Conservation (phyloP, 2,329 filamentous ascomycete species). For the Chrysoporthe cubensis region DNA sequence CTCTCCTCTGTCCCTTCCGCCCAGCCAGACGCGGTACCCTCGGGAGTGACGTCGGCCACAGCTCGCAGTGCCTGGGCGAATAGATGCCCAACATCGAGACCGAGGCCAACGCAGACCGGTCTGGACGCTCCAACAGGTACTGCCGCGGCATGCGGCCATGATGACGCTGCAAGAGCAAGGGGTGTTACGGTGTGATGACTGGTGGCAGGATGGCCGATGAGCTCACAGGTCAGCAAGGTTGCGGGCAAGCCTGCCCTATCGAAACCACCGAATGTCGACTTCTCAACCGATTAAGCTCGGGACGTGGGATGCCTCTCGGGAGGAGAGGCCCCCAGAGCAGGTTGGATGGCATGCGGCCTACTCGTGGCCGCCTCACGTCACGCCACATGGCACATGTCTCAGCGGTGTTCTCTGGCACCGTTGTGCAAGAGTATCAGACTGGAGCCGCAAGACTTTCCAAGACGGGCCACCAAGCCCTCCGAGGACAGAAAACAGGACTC, state of each 20-base stretch:
- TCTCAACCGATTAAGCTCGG: background rate
- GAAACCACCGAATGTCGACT: background rate
- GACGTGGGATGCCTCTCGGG: background rate
- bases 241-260: background rate
- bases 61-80: background rate
- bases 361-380: conserved; percentile 25
- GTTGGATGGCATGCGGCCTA: conserved; percentile 2
- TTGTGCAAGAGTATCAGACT: background rate
- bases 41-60: conserved; percentile 1
- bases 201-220: background rate
- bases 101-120: conserved; percentile 12
- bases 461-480: background rate
- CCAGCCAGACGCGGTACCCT: conserved; percentile 4
- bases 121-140: background rate
- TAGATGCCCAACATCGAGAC: conserved; percentile 2
- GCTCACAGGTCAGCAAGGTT: conserved; percentile 1
- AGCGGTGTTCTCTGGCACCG: background rate
- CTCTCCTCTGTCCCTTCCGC: background rate
- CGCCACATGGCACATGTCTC: conserved; percentile 25
- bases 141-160: conserved; percentile 21
- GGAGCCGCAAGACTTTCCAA: background rate
- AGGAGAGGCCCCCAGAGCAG: background rate
- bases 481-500: background rate
- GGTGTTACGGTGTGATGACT: background rate
- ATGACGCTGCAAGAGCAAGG: conserved; percentile 22